phyloP scores from a whole-genome alignment of 148 eudicot genomes.

The Fallopia convolvulus region DNA sequence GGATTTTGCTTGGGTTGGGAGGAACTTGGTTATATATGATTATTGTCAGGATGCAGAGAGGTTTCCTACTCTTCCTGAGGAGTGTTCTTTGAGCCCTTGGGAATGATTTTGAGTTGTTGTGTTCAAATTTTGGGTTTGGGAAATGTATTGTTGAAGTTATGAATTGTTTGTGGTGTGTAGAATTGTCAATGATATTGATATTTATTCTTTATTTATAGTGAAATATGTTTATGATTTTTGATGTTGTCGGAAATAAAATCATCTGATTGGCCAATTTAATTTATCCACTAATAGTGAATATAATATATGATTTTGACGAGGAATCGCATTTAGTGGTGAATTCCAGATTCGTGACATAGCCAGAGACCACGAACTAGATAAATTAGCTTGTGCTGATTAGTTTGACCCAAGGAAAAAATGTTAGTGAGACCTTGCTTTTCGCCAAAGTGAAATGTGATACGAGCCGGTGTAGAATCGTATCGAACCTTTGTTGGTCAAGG shows the following conservation, averaged over 20 bases:
- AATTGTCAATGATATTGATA: background rate
- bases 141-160: background rate
- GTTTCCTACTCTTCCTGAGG: constrained; percentile 51
- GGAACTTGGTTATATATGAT: constrained; percentile 69
- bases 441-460: no score
- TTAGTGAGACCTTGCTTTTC: no score
- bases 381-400: no score
- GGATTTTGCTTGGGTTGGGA: constrained; percentile 83
- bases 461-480: no score
- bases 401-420: no score
- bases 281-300: no score
- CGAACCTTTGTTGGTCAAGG: no score
- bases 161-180: background rate
- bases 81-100: constrained; percentile 71
- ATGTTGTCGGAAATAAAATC: background rate
- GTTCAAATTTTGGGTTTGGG: background rate
- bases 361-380: no score
- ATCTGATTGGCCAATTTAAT: no score
- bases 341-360: no score
- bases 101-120: constrained; percentile 13
- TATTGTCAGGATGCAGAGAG: constrained; percentile 63
- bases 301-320: no score
- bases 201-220: background rate
- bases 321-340: no score
- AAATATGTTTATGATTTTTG: background rate